Evolutionary conservation across 169 alveolate genomes (phyloP).

Genomic region (Eimeria sp.): DNA sequence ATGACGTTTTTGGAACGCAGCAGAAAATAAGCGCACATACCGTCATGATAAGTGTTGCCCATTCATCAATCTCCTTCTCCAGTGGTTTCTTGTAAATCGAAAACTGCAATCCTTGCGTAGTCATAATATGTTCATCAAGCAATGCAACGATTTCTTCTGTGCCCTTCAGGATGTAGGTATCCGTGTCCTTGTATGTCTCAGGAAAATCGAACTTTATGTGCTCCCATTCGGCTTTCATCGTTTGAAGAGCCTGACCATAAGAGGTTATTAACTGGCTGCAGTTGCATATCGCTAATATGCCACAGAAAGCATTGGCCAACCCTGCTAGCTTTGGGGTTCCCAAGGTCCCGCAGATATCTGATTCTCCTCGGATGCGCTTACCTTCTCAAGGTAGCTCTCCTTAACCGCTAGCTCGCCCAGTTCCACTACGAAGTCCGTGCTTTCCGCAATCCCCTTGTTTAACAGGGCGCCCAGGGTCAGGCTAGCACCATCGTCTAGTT

Average conservation of each 20-base stretch:
- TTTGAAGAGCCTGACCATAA: slow-evolving; percentile 83
- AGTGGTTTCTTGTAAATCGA: slow-evolving; percentile 97
- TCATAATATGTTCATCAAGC: slow-evolving; percentile 97
- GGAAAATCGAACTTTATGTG: slow-evolving; percentile 90
- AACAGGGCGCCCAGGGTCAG: slow-evolving; percentile 27
- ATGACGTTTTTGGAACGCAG: neutral
- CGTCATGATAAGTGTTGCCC: slow-evolving; percentile 86
- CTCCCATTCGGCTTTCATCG: slow-evolving; percentile 96
- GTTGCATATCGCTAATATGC: neutral
- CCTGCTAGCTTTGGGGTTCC: neutral
- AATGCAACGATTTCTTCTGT: slow-evolving; percentile 93
- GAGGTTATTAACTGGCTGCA: neutral
- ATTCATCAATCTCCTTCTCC: slow-evolving; percentile 95
- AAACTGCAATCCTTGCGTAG: slow-evolving; percentile 96
- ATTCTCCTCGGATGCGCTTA: neutral
- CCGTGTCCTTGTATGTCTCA: slow-evolving; percentile 90
- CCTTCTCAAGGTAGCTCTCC: slow-evolving; percentile 76
- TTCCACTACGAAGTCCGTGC: slow-evolving; percentile 74
- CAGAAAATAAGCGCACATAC: neutral
- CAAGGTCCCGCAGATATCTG: neutral
- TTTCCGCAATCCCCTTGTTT: slow-evolving; percentile 56
- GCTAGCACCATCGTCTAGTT: slow-evolving; percentile 23
- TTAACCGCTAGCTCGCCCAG: slow-evolving; percentile 75
- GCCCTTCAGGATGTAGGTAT: slow-evolving; percentile 92
- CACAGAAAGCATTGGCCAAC: neutral